Evolutionary conservation across 164 flowering plant species (phyloP).

Genomic region (Platanus orientalis): DNA sequence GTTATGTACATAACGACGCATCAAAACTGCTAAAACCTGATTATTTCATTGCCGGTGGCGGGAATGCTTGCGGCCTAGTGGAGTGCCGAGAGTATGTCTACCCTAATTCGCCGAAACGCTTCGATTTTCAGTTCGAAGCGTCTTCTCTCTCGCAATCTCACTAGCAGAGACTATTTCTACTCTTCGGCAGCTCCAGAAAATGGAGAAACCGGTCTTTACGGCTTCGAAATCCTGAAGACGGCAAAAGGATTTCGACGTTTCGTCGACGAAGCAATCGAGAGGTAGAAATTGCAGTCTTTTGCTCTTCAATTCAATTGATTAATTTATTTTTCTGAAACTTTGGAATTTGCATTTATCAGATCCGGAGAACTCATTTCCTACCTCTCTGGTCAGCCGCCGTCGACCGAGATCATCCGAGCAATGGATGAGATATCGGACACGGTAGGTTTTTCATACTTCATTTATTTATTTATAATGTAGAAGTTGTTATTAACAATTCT

Average conservation of each 20-base stretch:
- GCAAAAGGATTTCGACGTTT: constrained; percentile 76
- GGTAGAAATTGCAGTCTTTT: constrained; percentile 27
- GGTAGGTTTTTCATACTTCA: constrained; percentile 26
- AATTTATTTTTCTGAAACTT: neutral
- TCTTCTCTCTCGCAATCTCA: constrained; percentile 9
- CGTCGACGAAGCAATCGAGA: constrained; percentile 81
- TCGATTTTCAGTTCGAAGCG: constrained; percentile 9
- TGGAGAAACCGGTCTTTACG: constrained; percentile 74
- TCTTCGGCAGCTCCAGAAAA: constrained; percentile 23
- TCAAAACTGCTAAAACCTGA: too few species aligned
- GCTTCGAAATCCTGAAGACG: constrained; percentile 62
- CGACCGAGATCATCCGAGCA: constrained; percentile 57
- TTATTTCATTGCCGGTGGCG: neutral
- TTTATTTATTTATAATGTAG: neutral
- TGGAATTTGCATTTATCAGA: constrained; percentile 29
- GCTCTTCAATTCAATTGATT: neutral
- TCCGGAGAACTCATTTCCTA: constrained; percentile 64
- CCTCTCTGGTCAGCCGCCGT: constrained; percentile 58
- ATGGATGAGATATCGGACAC: constrained; percentile 95
- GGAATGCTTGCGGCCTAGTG: neutral
- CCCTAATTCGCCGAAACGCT: constrained; percentile 20
- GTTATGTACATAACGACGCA: too few species aligned
- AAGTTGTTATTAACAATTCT: neutral
- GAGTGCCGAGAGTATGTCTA: constrained; percentile 6
- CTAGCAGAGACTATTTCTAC: constrained; percentile 23